These are phyloP conservation scores for Rhinocladiella similis DNA, from an alignment of 2,329 filamentous ascomycete genomes.

Conservation along the genomic window DNA sequence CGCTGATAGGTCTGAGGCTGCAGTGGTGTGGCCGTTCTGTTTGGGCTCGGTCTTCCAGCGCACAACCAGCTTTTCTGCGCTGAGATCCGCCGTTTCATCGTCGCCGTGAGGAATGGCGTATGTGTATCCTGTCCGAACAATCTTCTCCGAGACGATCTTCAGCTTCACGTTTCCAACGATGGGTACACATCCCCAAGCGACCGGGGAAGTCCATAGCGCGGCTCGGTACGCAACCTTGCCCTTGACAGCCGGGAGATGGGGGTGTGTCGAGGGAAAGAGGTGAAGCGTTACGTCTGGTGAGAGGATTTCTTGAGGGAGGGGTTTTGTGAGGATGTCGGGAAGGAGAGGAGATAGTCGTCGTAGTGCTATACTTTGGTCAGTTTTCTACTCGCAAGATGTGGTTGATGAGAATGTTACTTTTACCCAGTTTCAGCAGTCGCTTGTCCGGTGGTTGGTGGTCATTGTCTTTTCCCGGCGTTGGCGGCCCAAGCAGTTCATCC, in stretches of 20 bases:
- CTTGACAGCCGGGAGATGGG: conserved; percentile 81
- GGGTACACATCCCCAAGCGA: conserved; percentile 92
- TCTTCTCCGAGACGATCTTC: conserved; percentile 84
- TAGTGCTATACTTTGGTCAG: conserved; percentile 47
- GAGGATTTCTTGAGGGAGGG: conserved; percentile 62
- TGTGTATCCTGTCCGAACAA: conserved; percentile 60
- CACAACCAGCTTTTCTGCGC: conserved; percentile 79
- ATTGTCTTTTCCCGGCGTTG: conserved; percentile 23
- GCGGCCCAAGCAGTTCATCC: conserved; percentile 24
- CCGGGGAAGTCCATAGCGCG: conserved; percentile 91
- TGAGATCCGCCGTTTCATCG: conserved; percentile 34
- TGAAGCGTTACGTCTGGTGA: conserved; percentile 63
- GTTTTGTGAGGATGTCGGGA: conserved; percentile 60
- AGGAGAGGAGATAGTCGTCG: conserved; percentile 62
- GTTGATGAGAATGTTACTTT: conserved; percentile 47
- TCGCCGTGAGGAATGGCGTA: conserved; percentile 30
- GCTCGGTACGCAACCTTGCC: conserved; percentile 89
- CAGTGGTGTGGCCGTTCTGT: conserved; percentile 18
- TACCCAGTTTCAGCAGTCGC: conserved; percentile 62
- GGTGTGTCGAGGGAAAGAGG: conserved; percentile 62
- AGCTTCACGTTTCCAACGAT: conserved; percentile 87
- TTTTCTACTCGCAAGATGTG: conserved; percentile 3
- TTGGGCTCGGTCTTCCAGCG: conserved; percentile 72
- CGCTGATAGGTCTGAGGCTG: conserved; percentile 22
- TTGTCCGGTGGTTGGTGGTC: conserved; percentile 55